Conservation (phyloP, 768 basidiomycete genomes). For the Agrocybe praecox region DNA sequence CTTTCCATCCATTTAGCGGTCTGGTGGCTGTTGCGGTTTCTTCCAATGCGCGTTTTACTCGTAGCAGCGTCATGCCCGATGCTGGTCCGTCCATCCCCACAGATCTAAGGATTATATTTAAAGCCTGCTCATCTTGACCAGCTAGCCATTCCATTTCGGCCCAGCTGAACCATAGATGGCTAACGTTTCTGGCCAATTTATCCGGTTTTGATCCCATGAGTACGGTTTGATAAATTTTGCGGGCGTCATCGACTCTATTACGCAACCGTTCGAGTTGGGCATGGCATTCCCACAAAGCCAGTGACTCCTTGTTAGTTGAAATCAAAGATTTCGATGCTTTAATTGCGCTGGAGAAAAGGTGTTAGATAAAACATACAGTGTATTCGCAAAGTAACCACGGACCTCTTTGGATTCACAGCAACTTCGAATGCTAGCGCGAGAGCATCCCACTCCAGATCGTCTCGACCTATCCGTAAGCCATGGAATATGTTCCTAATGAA, state of each 20-base stretch:
- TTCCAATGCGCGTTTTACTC: conserved; percentile 66
- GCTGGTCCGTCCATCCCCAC: conserved; percentile 53
- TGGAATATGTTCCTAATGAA: conserved; percentile 62
- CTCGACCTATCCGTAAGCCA: conserved; percentile 49
- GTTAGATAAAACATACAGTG: not conserved
- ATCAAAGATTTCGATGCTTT: conserved; percentile 71
- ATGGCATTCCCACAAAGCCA: conserved; percentile 75
- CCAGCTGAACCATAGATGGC: conserved; percentile 80
- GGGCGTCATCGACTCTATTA: conserved; percentile 64
- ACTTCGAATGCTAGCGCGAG: conserved; percentile 71
- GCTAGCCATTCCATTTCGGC: conserved; percentile 82
- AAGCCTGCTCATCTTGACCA: conserved; percentile 48
- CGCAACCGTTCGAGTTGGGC: conserved; percentile 72
- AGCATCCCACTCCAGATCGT: conserved; percentile 66
- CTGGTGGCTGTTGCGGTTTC: conserved; percentile 37
- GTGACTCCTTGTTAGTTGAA: conserved; percentile 54
- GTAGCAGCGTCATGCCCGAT: conserved; percentile 54
- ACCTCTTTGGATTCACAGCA: conserved; percentile 60
- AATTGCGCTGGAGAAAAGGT: conserved; percentile 49
- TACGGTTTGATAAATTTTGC: conserved; percentile 77
- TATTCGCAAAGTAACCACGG: conserved; percentile 10
- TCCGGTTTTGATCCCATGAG: conserved; percentile 48
- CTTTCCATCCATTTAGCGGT: conserved; percentile 46
- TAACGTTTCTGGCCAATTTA: conserved; percentile 34
- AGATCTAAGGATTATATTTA: conserved; percentile 56